A percentile compares a stretch with the other conserved stretches of the same genome.
These are phyloP conservation scores for Schoenoplectus tabernaemontani DNA, from an alignment of 202 grass and related monocot genomes.

Conservation along the genomic window DNA sequence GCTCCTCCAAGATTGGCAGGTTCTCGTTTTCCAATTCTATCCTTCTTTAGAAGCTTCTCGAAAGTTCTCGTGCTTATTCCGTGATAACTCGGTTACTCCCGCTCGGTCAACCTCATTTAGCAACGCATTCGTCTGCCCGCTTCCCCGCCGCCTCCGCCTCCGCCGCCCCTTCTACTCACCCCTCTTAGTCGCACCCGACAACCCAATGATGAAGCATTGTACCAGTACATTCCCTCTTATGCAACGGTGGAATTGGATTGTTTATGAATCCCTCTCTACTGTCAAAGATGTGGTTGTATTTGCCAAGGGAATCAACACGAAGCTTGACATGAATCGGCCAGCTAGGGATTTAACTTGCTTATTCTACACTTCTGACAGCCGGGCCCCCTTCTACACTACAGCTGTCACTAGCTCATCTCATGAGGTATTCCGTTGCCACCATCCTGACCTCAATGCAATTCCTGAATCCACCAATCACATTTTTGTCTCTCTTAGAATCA, in stretches of 20 bases:
- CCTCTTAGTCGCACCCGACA: not conserved
- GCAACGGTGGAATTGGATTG: conserved; percentile 44
- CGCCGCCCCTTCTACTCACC: conserved; percentile 31
- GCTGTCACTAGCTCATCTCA: conserved; percentile 44
- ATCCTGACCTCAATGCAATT: not conserved
- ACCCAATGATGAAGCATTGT: not conserved
- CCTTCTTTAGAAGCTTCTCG: not conserved
- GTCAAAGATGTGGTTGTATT: conserved; percentile 44
- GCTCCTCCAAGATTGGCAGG: conserved; percentile 65
- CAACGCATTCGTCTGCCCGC: conserved; percentile 28
- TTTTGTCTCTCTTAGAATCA: conserved; percentile 38
- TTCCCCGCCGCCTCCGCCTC: conserved; percentile 28
- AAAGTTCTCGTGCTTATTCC: conserved; percentile 36
- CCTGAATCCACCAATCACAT: not conserved
- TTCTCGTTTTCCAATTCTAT: conserved; percentile 37
- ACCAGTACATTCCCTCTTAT: conserved; percentile 8
- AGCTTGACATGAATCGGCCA: conserved; percentile 37
- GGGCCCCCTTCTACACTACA: not conserved
- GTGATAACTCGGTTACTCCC: conserved; percentile 21
- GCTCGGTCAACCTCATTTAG: conserved; percentile 7
- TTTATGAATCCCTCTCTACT: conserved; percentile 41
- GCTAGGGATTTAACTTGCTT: conserved; percentile 32
- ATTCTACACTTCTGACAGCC: conserved; percentile 11
- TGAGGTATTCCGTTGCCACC: conserved; percentile 57
- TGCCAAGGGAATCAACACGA: conserved; percentile 49